Conservation (phyloP, 208 protist species). For the Hexamita inflata region DNA sequence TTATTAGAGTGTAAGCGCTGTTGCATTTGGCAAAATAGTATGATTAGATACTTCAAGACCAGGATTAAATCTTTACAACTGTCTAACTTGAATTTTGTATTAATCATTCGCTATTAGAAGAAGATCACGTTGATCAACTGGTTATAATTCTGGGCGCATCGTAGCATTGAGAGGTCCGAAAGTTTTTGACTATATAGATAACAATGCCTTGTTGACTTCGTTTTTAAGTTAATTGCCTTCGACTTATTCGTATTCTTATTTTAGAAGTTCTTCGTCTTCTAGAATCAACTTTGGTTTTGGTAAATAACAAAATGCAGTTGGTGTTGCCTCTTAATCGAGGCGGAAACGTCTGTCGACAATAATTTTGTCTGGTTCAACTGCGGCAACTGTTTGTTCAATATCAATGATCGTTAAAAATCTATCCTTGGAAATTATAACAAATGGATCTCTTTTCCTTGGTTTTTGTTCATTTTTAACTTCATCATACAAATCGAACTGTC, state of each 20-base stretch:
- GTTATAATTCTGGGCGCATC: conserved; percentile 8
- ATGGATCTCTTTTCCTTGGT: conserved; percentile 9
- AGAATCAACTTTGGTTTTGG: not conserved
- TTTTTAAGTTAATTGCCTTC: not conserved
- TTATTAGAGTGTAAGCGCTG: too few relatives aligned
- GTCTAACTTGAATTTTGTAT: not conserved
- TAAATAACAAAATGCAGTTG: conserved; percentile 20
- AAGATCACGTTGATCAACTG: conserved; percentile 24
- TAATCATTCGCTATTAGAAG: conserved; percentile 15
- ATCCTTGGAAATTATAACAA: conserved; percentile 19
- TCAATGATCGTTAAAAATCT: conserved; percentile 20
- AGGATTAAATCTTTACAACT: not conserved
- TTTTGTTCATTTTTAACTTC: too few relatives aligned
- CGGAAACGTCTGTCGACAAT: conserved; percentile 7
- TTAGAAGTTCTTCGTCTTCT: not conserved
- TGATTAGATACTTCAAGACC: conserved; percentile 8
- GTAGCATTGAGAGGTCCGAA: not conserved
- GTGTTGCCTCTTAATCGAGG: not conserved
- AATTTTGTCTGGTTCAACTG: not conserved
- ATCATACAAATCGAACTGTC: too few relatives aligned
- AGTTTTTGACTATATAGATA: not conserved
- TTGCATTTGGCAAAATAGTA: not conserved
- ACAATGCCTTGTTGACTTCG: conserved; percentile 4
- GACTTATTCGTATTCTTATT: not conserved
- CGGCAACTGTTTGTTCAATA: not conserved